Evolutionary conservation across 208 protist genomes (phyloP).

Genomic region (Trypanosoma conorhini): DNA sequence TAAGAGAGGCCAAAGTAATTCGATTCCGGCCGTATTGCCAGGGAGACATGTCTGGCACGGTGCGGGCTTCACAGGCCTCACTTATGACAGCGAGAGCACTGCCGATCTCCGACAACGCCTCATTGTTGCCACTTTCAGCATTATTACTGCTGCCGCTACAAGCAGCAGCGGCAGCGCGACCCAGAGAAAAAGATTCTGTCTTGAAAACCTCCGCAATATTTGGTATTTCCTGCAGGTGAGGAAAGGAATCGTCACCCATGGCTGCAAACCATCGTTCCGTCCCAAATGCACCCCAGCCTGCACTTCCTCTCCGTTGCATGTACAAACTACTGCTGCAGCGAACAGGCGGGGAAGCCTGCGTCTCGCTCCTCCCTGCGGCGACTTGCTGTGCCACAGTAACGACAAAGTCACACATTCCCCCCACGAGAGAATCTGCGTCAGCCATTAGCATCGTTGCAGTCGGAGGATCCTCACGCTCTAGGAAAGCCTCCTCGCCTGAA

Average conservation of each 20-base stretch:
- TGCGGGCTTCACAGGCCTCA: constrained; percentile 44
- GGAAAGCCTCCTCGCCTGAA: not conserved
- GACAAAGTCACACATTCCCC: not conserved
- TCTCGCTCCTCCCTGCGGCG: not conserved
- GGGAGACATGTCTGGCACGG: constrained; percentile 34
- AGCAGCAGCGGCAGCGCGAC: not conserved
- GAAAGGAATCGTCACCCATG: not conserved
- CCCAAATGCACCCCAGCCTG: not conserved
- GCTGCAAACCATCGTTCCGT: constrained; percentile 9
- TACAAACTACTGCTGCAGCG: not conserved
- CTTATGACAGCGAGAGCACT: constrained; percentile 47
- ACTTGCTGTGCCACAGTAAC: constrained; percentile 10
- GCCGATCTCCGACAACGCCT: constrained; percentile 45
- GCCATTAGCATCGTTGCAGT: not conserved
- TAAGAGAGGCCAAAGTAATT: constrained; percentile 44
- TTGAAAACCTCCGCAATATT: not conserved
- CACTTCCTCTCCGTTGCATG: constrained; percentile 2
- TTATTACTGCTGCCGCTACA: not conserved
- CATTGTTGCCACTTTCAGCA: not conserved
- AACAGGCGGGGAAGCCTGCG: not conserved
- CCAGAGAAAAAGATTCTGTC: not conserved
- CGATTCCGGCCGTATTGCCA: constrained; percentile 76
- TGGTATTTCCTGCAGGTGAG: not conserved
- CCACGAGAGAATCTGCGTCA: not conserved
- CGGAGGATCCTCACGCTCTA: not conserved